Conservation (phyloP, 257 asterid species). For the Nicotiana benthamiana region DNA sequence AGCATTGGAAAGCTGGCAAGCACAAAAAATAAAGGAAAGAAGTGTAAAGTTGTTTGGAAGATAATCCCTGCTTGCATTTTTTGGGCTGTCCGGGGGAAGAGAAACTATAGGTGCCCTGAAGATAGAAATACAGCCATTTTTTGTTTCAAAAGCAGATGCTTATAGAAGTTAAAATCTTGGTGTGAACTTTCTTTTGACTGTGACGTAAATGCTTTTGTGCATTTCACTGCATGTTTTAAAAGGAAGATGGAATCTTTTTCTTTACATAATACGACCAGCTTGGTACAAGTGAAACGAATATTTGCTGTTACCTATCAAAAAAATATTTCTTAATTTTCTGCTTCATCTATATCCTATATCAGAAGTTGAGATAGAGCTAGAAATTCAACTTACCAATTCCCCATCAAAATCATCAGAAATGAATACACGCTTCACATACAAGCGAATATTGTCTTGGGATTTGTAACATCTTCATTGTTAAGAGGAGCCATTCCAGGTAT, state of each 20-base stretch:
- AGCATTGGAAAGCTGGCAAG: not conserved
- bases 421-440: constrained; percentile 87
- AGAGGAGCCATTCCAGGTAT: constrained; percentile 98
- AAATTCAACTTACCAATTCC: constrained; percentile 54
- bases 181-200: not conserved
- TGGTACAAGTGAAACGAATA: not conserved
- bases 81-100: not conserved
- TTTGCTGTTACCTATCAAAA: not conserved
- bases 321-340: not conserved
- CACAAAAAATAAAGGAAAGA: not conserved
- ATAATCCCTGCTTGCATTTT: not conserved
- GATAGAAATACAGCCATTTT: not conserved
- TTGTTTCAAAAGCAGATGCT: not conserved
- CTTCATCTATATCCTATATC: not conserved
- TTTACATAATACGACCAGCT: not conserved
- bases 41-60: not conserved
- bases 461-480: constrained; percentile 79
- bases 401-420: constrained; percentile 97
- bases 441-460: constrained; percentile 82
- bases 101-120: not conserved
- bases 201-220: not conserved
- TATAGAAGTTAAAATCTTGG: not conserved
- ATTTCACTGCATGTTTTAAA: not conserved
- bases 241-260: not conserved
- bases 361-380: not conserved